Percentiles rank a stretch among this genome's conserved stretches.
Conservation (phyloP, 1,139 yeast genomes). For the Geotrichum histeridarum region DNA sequence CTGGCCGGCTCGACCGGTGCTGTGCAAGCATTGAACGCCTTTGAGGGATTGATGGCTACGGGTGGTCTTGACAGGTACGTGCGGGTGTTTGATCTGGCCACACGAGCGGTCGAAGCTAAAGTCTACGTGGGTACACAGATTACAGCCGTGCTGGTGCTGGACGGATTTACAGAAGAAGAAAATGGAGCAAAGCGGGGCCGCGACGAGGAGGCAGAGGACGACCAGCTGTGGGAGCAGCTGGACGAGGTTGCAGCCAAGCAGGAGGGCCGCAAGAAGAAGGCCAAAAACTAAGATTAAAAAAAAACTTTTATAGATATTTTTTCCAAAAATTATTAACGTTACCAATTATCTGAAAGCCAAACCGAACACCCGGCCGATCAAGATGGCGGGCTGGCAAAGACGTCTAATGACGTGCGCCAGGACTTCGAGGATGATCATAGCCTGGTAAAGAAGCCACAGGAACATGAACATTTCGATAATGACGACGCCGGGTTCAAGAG, state of each 20-base stretch:
- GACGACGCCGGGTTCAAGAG: slow-evolving; percentile 28
- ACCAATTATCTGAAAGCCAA: slow-evolving; percentile 4
- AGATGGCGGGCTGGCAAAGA: slow-evolving; percentile 33
- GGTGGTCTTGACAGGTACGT: slow-evolving; percentile 88
- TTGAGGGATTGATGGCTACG: slow-evolving; percentile 40
- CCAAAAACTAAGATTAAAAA: not conserved
- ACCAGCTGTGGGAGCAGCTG: slow-evolving; percentile 17
- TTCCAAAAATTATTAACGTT: not conserved
- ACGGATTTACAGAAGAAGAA: slow-evolving; percentile 25
- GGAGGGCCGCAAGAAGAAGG: slow-evolving; percentile 4
- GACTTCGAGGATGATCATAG: slow-evolving; percentile 33
- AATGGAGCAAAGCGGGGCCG: not conserved
- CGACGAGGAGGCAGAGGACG: slow-evolving; percentile 16
- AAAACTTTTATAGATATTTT: not conserved
- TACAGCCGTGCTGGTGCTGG: slow-evolving; percentile 50
- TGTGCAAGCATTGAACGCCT: slow-evolving; percentile 24
- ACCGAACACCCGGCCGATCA: slow-evolving; percentile 26
- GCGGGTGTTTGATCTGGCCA: slow-evolving; percentile 60
- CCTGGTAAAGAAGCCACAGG: slow-evolving; percentile 33
- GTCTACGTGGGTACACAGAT: slow-evolving; percentile 73
- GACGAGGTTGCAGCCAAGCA: slow-evolving; percentile 10
- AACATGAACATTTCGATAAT: slow-evolving; percentile 32
- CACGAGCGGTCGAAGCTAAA: slow-evolving; percentile 60
- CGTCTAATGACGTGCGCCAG: slow-evolving; percentile 31
- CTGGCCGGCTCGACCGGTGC: slow-evolving; percentile 23